Evolutionary conservation across 2,329 filamentous ascomycete genomes (phyloP).

Genomic region (Myriosclerotinia duriaeana): DNA sequence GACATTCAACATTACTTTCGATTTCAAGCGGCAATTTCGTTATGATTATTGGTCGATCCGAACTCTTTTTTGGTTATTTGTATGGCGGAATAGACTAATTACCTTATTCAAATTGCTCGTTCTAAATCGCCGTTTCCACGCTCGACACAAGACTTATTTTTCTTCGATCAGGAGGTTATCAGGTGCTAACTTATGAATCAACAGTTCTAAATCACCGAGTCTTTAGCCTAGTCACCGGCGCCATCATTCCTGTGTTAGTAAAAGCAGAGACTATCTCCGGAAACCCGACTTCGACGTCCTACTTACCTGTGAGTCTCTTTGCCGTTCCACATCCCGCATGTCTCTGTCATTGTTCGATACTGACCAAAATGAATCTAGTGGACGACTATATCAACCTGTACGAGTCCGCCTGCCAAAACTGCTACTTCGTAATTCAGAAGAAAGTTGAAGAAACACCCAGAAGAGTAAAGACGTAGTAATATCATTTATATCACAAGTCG

Average conservation of each 20-base stretch:
- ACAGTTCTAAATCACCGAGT: slow-evolving; percentile 56
- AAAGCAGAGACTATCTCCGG: slow-evolving; percentile 51
- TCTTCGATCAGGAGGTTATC: not conserved
- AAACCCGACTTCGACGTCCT: slow-evolving; percentile 15
- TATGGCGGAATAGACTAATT: not conserved
- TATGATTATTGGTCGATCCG: not conserved
- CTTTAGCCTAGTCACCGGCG: slow-evolving; percentile 63
- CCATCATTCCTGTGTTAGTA: slow-evolving; percentile 66
- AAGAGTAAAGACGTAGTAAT: too few species aligned
- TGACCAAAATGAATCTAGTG: not conserved
- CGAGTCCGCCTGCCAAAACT: not conserved
- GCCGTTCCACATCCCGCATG: not conserved
- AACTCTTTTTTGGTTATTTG: not conserved
- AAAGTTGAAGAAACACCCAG: too few species aligned
- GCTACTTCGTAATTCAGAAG: too few species aligned
- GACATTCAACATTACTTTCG: too few species aligned
- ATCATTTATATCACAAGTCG: too few species aligned
- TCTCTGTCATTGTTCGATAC: not conserved
- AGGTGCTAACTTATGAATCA: not conserved
- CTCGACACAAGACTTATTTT: too few species aligned
- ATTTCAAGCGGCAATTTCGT: not conserved
- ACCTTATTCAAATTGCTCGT: not conserved
- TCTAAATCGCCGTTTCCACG: too few species aligned
- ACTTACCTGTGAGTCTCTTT: slow-evolving; percentile 6
- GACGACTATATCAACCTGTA: not conserved